These are phyloP conservation scores for Blastobotrys apis DNA, from an alignment of 1,139 yeast genomes.

Conservation along the genomic window DNA sequence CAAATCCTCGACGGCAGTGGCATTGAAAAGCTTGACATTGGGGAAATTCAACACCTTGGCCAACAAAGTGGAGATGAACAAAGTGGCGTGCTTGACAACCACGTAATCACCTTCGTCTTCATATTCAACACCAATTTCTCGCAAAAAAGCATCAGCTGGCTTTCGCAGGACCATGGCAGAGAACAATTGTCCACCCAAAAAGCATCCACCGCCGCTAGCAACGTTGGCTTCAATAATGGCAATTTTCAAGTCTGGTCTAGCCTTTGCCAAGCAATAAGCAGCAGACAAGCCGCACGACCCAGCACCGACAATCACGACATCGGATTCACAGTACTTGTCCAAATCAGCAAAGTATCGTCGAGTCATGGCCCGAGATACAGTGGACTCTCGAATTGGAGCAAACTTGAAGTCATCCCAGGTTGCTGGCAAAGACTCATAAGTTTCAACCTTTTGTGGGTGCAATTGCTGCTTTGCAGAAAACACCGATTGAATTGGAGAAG, in stretches of 20 bases:
- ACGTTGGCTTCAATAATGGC: conserved; percentile 74
- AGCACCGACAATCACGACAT: conserved; percentile 72
- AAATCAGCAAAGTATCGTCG: conserved; percentile 67
- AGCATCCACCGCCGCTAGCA: conserved; percentile 77
- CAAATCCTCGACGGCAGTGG: conserved; percentile 77
- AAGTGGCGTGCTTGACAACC: conserved; percentile 77
- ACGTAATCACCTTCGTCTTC: conserved; percentile 81
- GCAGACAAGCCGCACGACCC: conserved; percentile 77
- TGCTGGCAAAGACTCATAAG: conserved; percentile 11
- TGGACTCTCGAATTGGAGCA: conserved; percentile 71
- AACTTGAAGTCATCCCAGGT: conserved; percentile 66
- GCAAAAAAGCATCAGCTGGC: conserved; percentile 67
- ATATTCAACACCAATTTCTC: conserved; percentile 59
- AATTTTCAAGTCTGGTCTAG: conserved; percentile 71
- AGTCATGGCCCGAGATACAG: conserved; percentile 83
- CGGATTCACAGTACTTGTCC: conserved; percentile 71
- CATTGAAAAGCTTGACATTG: conserved; percentile 72
- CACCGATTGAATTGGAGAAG: conserved; percentile 7
- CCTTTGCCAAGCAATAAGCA: conserved; percentile 66
- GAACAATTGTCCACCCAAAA: conserved; percentile 77
- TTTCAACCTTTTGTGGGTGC: conserved; percentile 5
- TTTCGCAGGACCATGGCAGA: conserved; percentile 77
- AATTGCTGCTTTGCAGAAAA: background rate
- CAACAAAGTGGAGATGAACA: conserved; percentile 67
- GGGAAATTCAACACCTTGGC: conserved; percentile 69